A percentile compares a stretch with the other conserved stretches of the same genome.
Evolutionary conservation across 73 alveolate species (phyloP).

Genomic region (Effrenium voratum): DNA sequence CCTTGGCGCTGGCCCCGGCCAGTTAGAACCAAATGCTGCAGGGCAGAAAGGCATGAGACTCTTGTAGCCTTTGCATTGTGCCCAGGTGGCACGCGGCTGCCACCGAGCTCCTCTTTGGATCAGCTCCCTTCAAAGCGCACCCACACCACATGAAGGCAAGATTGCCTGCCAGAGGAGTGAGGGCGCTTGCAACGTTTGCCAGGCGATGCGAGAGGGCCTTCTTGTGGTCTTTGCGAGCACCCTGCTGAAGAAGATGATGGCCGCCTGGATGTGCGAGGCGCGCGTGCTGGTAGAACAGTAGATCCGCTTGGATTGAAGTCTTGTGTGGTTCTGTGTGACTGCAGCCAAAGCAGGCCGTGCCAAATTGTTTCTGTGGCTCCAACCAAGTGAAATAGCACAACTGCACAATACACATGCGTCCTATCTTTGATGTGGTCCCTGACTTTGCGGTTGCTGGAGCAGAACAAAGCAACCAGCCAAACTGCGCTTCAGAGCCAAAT

Average conservation of each 20-base stretch:
- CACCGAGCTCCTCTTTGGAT: neutral
- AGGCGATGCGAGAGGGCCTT: constrained; percentile 23
- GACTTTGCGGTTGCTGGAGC: too few relatives aligned
- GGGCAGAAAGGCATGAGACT: neutral
- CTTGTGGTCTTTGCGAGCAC: constrained; percentile 14
- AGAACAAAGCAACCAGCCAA: too few relatives aligned
- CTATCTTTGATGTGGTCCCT: too few relatives aligned
- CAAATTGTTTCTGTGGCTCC: too few relatives aligned
- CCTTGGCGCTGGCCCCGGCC: constrained; percentile 1
- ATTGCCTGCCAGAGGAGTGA: neutral
- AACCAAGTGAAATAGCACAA: too few relatives aligned
- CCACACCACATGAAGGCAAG: constrained; percentile 73
- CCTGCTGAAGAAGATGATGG: constrained; percentile 56
- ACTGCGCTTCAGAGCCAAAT: too few relatives aligned
- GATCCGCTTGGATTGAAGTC: too few relatives aligned
- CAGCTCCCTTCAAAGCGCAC: constrained; percentile 41
- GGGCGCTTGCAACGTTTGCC: neutral
- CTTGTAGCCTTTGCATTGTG: neutral
- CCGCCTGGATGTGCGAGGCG: constrained; percentile 22
- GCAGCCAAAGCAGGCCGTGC: too few relatives aligned
- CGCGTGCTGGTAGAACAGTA: too few relatives aligned
- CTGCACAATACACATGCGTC: too few relatives aligned
- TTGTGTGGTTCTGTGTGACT: too few relatives aligned
- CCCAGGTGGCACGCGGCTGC: constrained; percentile 54
- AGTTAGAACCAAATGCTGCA: neutral